Evolutionary conservation across 176 grass and related monocot genomes (phyloP).

Genomic region (Poa annua): DNA sequence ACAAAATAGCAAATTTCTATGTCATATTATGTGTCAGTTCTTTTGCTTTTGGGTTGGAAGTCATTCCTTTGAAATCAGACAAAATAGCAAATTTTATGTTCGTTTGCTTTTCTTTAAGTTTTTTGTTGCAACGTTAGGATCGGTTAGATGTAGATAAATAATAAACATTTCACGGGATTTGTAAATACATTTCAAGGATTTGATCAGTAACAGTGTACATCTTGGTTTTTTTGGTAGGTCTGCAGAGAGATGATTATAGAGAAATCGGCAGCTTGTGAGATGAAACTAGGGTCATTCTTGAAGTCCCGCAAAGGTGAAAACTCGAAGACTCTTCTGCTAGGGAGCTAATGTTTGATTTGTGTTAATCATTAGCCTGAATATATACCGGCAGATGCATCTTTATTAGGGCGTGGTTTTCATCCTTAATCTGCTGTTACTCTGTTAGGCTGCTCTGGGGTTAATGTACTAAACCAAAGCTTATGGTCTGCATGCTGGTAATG

Average conservation of each 20-base stretch:
- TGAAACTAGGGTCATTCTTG: not conserved
- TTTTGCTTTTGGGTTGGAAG: not conserved
- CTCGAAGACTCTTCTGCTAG: not conserved
- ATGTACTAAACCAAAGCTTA: not conserved
- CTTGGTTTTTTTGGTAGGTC: constrained; percentile 6
- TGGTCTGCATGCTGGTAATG: not conserved
- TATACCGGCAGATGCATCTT: not conserved
- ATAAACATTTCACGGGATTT: not conserved
- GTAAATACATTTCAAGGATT: not conserved
- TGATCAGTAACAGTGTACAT: not conserved
- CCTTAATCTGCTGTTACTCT: not conserved
- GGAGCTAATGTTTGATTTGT: not conserved
- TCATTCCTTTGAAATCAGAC: not conserved
- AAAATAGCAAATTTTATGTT: not conserved
- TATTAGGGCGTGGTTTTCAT: not conserved
- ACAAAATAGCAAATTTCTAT: not conserved
- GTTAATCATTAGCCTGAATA: not conserved
- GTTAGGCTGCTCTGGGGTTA: not conserved
- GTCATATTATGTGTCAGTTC: not conserved
- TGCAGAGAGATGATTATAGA: not conserved
- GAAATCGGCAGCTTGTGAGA: not conserved
- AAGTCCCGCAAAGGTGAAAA: not conserved
- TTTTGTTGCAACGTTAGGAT: not conserved
- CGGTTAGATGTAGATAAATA: too few relatives aligned
- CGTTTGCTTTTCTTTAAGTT: not conserved